These are phyloP conservation scores for Aciculosporium take DNA, from an alignment of 2,329 filamentous ascomycete species.

Conservation along the genomic window DNA sequence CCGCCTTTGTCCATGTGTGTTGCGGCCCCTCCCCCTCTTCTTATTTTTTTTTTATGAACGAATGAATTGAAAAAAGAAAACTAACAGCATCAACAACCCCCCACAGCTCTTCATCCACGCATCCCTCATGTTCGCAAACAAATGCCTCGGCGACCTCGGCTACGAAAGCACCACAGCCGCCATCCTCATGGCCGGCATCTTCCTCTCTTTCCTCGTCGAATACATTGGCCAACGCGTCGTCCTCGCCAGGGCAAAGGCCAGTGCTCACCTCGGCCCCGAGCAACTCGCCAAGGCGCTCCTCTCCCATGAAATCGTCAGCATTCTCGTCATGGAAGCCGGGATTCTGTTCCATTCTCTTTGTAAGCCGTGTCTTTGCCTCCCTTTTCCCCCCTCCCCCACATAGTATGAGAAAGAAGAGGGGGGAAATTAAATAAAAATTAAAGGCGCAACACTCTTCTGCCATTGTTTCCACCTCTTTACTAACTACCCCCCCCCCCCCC, in stretches of 20 bases:
- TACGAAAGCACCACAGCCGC: slow-evolving; percentile 59
- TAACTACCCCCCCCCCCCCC: neutral
- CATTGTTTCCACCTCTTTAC: too few species aligned
- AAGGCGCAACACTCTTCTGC: too few species aligned
- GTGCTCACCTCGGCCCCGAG: slow-evolving; percentile 12
- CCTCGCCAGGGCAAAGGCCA: slow-evolving; percentile 18
- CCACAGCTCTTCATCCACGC: slow-evolving; percentile 59
- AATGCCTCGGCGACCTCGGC: slow-evolving; percentile 49
- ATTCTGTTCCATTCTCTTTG: slow-evolving; percentile 62
- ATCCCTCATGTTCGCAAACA: slow-evolving; percentile 54
- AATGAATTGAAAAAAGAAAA: neutral
- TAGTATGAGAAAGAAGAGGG: neutral
- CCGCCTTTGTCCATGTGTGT: slow-evolving; percentile 52
- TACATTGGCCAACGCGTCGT: slow-evolving; percentile 49
- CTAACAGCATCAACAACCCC: slow-evolving; percentile 1
- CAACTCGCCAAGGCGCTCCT: slow-evolving; percentile 14
- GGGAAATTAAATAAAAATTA: too few species aligned
- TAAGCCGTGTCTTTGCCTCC: slow-evolving; percentile 20
- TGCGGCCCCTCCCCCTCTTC: too few species aligned
- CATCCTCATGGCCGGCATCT: slow-evolving; percentile 59
- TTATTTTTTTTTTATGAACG: neutral
- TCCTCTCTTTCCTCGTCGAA: slow-evolving; percentile 59
- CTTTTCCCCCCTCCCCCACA: neutral
- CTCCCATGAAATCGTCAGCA: slow-evolving; percentile 39
- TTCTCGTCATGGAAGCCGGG: slow-evolving; percentile 57